Evolutionary conservation across 805 yeast species (phyloP), one percentile per base, ranked within the genome.

Genomic region (Metschnikowia matae): DNA sequence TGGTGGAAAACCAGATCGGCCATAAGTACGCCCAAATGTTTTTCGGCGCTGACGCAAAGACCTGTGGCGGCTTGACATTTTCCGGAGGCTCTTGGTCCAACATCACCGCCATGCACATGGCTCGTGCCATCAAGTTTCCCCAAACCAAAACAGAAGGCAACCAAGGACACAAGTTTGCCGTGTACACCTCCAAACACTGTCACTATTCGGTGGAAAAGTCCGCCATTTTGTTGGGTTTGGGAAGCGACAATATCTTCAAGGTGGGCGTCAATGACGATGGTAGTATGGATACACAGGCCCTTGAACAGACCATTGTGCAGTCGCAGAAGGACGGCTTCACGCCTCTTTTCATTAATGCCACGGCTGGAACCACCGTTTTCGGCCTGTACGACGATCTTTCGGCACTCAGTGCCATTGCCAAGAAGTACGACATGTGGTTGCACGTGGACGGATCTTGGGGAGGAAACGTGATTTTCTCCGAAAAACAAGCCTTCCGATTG

Each of bases 401-500:
- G 23, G 78, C 76, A 39, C 81, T 89, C 34, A 66, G 83, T 1
- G 60, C 51, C 1, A 63, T 88, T 2, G 81, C 90, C 14, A 70
- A 78, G 49, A 71, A 73, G 50, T 62, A 83, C 64, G 65, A 74
- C n/a, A 46, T 81, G 6, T 89, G 95, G 92, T 78, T 86, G 62
- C 96, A 88, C 64, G 79, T 88, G 38, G 96, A 88, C 67, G 96
- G 94, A 1, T 86, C 94, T 6, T 87, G 95, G 96, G 96, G 96
- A 33, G 96, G 92, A 7, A 89, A 89, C 59, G 83, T 85, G 8
- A 75, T 87, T 0, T 89, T 88, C 69, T 82, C 89, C 39, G 57
- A 64, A 0, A 69, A 56, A 10, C 79, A 81, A 48, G 65, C 61
- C 39, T 43, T 65, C 49, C 75, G 77, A 56, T 65, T 88, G 53